Base-by-base conservation (phyloP, 1,284 basidiomycete genomes). In the Trichosporon sp. region DNA sequence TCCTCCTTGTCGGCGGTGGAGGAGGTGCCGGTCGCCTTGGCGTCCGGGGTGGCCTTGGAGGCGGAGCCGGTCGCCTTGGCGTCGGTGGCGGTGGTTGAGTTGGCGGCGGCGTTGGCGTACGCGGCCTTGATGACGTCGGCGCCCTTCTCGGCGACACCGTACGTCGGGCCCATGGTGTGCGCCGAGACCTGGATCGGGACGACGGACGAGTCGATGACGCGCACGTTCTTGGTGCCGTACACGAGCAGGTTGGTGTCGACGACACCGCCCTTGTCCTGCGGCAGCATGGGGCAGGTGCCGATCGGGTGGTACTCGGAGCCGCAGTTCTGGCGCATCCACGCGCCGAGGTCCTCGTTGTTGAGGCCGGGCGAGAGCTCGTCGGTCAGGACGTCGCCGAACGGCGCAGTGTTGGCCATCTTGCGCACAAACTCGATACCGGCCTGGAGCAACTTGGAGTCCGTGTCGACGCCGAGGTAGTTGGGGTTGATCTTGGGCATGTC, bases 101-200 rank as follows among this genome's bases (percentile, higher is more conserved):
- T 31, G 11, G 64, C 44, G 53, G 25, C 38, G 71, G 69, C 71
- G 69, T 76, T 75, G 77, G 76, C 71, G 69, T 76, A 75, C 76
- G 76, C 81, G 51, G 74, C 67, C 76, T 87, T 86, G 78, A 91
- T 88, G 68, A 91, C 83, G 51, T 86, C 85, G 6, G 89, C 86
- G 0, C 87, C 89, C 77, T 87, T 87, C 80, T 91, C 89, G 4
- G 89, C 89, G 58, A 91, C 83, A 32, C 89, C 91, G 76, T 90
- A 92, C 2, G 87, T 86, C 3, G 88, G 72, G 11, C 76, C 78
- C 81, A 83, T 83, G 64, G 79, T 71, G 72, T 84, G 83, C 1
- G 82, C 80, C 4, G 81, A 80, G 34, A 84, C 71, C 35, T 84
- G 79, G 11, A 85, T 74, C 1, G 85, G 85, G 62, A 83, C 77